Percentiles rank a stretch among this genome's conserved stretches.
Conservation (phyloP, 83 land plant genomes). For the Diphasiastrum complanatum region DNA sequence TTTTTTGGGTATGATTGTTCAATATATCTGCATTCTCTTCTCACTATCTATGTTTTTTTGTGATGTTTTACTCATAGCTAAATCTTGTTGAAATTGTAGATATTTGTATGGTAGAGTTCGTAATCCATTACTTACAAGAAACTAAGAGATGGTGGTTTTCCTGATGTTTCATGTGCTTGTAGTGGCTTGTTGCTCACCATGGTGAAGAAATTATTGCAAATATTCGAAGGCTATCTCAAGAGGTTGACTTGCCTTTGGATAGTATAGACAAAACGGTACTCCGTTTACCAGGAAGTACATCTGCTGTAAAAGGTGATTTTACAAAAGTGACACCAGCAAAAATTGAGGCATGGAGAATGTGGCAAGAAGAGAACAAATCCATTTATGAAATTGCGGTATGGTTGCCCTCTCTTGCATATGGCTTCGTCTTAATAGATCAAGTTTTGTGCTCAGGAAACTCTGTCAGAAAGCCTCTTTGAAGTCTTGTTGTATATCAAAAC, state of each 20-base stretch:
- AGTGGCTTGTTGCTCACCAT: constrained; percentile 54
- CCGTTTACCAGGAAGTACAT: constrained; percentile 21
- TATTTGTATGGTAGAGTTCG: background rate
- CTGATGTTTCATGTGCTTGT: constrained; percentile 10
- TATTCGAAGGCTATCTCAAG: constrained; percentile 36
- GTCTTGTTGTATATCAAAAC: too few relatives aligned
- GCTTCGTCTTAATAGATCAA: background rate
- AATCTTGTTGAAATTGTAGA: too few relatives aligned
- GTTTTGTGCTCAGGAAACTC: background rate
- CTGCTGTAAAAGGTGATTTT: constrained; percentile 10
- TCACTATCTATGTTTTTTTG: too few relatives aligned
- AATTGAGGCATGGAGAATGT: constrained; percentile 81
- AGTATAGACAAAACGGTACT: constrained; percentile 13
- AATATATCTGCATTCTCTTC: too few relatives aligned
- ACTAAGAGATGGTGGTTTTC: too few relatives aligned
- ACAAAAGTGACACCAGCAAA: constrained; percentile 44
- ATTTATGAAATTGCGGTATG: constrained; percentile 66
- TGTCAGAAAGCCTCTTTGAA: too few relatives aligned
- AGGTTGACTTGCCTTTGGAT: constrained; percentile 47
- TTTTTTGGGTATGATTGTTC: too few relatives aligned
- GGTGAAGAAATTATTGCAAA: constrained; percentile 48
- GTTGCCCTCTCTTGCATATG: too few relatives aligned
- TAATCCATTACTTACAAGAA: too few relatives aligned
- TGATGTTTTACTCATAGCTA: too few relatives aligned
- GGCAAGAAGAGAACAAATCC: constrained; percentile 59